Evolutionary conservation across 495 filamentous ascomycete genomes (phyloP), one percentile per base, ranked within the genome.

Genomic region (Bombardia bombarda): DNA sequence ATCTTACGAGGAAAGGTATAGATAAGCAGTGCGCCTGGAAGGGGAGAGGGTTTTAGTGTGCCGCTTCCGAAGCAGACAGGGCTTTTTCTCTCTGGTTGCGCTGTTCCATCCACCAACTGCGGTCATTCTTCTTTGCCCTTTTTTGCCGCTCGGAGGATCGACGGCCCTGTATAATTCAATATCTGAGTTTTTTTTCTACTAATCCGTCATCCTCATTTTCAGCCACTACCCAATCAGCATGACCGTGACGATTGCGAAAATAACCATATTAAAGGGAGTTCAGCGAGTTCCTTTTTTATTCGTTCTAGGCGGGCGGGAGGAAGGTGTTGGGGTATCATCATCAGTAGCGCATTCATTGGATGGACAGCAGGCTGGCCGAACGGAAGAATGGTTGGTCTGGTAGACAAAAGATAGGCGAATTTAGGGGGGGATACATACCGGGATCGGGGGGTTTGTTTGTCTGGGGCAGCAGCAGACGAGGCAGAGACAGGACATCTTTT

Each of bases 1-100:
- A 20, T 43, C 46, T 24, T 47, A 35, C 32, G 47, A 49, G 42
- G 41, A 51, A 46, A 58, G 38, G 50, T 61, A 56, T 61, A 61
- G 55, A 59, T 58, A 53, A 47, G 52, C 43, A 38, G 46, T 45
- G 24, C 31, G 43, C 42, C 25, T 41, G 36, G 33, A 19, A 21
- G 43, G 38, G 40, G 42, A 30, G 43, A 38, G 8, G 32, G 32
- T 7, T 7, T 49, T 50, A 43, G 37, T 47, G 36, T 51, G 37
- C 38, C 43, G 50, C 33, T 44, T 49, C 30, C 42, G 17, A 45
- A 26, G 50, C 50, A 38, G 28, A 21, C 19, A 32, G 31, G n/a
- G n/a, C n/a, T n/a, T n/a, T 22, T 51, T 42, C 45, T 43, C 34
- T 42, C 38, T 43, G 42, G 32, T 43, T 25, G 22, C 40, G 44